These are phyloP conservation scores for Mortierella claussenii DNA, from an alignment of 192 early-diverging fungal genomes.

Conservation along the genomic window DNA sequence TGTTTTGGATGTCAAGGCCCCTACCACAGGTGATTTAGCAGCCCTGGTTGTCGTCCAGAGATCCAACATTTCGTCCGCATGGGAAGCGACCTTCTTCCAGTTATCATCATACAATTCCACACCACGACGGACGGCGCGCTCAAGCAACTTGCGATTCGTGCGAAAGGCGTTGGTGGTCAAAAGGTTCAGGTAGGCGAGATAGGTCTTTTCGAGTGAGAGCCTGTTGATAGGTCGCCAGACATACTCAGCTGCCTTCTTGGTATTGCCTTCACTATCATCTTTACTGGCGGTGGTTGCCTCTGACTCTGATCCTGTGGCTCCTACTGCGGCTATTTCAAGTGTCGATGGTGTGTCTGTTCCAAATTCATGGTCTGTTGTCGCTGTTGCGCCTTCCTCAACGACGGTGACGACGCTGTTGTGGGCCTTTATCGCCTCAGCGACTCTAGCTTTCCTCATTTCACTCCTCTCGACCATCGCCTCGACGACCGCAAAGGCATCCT, in stretches of 20 bases:
- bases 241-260: neutral
- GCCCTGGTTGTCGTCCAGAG: conserved; percentile 11
- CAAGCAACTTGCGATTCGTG: neutral
- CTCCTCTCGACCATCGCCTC: neutral
- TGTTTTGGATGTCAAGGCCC: too few species aligned
- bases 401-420: too few species aligned
- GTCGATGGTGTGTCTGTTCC: too few species aligned
- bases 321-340: too few species aligned
- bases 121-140: conserved; percentile 10
- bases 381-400: too few species aligned
- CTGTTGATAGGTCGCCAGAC: conserved; percentile 5
- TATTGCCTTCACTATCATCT: neutral
- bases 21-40: neutral
- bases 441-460: neutral
- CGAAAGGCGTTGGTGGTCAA: neutral
- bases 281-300: neutral
- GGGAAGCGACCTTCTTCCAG: conserved; percentile 31
- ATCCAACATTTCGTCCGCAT: conserved; percentile 15
- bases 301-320: too few species aligned
- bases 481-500: neutral
- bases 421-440: too few species aligned
- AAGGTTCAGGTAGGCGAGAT: conserved; percentile 7
- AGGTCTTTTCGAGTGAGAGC: conserved; percentile 14
- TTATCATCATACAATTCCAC: conserved; percentile 50
- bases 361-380: too few species aligned